Evolutionary conservation across 306 rosid species (phyloP), one percentile per base, ranked within the genome.

Genomic region (Cyamopsis tetragonoloba): DNA sequence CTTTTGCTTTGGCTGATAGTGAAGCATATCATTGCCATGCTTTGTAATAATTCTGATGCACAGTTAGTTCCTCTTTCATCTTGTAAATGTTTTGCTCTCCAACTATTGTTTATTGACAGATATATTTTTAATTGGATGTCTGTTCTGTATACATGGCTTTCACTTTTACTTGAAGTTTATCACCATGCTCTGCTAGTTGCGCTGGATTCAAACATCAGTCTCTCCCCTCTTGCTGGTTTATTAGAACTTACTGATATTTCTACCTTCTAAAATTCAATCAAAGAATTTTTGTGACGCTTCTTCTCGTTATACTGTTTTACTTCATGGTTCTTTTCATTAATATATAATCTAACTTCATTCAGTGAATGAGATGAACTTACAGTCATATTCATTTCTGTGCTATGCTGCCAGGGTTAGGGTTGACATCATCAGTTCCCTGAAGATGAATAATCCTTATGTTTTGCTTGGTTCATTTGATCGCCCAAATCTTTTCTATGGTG

Each of bases 391-490:
- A 23, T 77, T 73, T 51, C 15, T 41, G 49, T 74, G 38, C 15
- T 28, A 64, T 65, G n/a, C 49, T 71, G 43, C 73, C 76, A 91
- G 97, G 95, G 96, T 88, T 67, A 88, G 84, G 70, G 80, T 38
- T 76, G 97, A 91, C 79, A 83, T 91, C 58, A 72, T 77, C 54
- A 83, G 53, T 77, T 91, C 97, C 76, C 75, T 91, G 77, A 84
- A 85, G 87, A 66, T 91, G 89, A 60, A 75, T 39, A 79, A 83
- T 72, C 97, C 96, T 55, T 82, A 68, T 54, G 69, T 88, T 66
- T 43, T 75, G 5, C 62, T 91, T 74, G 97, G 96, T 62, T 91
- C 97, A 51, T 86, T 91, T 82, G 97, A 91, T 79, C 88, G 90
- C 17, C 8, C 79, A 59, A 91, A 91, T 85, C 89, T 88, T 68